Conservation (phyloP, 2,329 filamentous ascomycete species). For the Raffaelea arxii region DNA sequence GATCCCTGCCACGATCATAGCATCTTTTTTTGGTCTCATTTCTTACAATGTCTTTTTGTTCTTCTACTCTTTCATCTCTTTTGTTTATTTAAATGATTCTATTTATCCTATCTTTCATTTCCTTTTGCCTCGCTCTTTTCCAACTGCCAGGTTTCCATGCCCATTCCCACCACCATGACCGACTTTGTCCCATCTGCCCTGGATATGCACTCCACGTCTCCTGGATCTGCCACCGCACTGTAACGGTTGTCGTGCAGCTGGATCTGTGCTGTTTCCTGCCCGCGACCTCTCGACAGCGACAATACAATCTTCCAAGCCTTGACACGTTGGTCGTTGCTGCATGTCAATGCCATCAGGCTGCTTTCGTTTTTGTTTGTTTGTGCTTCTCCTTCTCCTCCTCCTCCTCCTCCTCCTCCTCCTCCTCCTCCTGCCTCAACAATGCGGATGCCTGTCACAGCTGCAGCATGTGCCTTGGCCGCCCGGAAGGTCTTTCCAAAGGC, state of each 20-base stretch:
- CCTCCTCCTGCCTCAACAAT: slow-evolving; percentile 24
- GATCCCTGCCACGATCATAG: slow-evolving; percentile 18
- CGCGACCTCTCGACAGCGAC: neutral
- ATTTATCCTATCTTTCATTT: neutral
- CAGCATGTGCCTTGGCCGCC: slow-evolving; percentile 55
- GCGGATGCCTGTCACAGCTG: slow-evolving; percentile 54
- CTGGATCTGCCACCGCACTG: slow-evolving; percentile 52
- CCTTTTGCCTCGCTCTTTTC: neutral
- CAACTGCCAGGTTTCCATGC: slow-evolving; percentile 33
- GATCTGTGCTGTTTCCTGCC: slow-evolving; percentile 14
- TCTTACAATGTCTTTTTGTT: slow-evolving; percentile 1
- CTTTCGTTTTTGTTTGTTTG: slow-evolving; percentile 8
- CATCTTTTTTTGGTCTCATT: slow-evolving; percentile 1
- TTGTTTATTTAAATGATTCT: neutral
- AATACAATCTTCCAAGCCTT: slow-evolving; percentile 39
- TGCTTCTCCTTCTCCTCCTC: slow-evolving; percentile 1
- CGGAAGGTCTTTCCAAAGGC: slow-evolving; percentile 16
- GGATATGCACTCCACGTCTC: slow-evolving; percentile 34
- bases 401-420: too few relatives aligned
- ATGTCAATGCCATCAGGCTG: slow-evolving; percentile 16
- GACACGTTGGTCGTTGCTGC: slow-evolving; percentile 52
- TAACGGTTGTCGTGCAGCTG: slow-evolving; percentile 38
- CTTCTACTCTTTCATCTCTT: neutral
- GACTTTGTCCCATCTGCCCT: neutral
- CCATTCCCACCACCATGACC: slow-evolving; percentile 33